A percentile compares a stretch with the other conserved stretches of the same genome.
These are phyloP conservation scores for Agaricus blazei DNA, from an alignment of 768 basidiomycete genomes.

Conservation along the genomic window DNA sequence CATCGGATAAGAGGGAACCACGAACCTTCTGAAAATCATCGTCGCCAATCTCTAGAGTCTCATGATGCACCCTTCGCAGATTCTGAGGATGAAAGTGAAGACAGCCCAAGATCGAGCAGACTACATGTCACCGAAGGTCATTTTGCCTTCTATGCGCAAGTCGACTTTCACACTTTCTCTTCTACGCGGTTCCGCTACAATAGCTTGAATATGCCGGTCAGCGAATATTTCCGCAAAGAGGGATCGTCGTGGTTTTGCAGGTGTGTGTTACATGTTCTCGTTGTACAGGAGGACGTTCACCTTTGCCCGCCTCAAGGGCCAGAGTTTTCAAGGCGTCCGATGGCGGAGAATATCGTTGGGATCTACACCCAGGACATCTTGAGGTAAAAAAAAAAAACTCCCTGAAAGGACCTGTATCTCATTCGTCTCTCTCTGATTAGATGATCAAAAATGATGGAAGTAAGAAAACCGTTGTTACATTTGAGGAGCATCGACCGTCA, in stretches of 20 bases:
- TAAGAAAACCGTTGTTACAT: constrained; percentile 15
- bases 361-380: constrained; percentile 18
- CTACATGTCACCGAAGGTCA: not conserved
- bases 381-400: not conserved
- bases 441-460: constrained; percentile 16
- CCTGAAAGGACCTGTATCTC: not conserved
- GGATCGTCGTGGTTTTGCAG: constrained; percentile 11
- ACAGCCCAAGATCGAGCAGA: not conserved
- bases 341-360: constrained; percentile 28
- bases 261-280: constrained; percentile 3
- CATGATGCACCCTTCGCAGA: not conserved
- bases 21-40: not conserved
- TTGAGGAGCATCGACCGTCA: constrained; percentile 10
- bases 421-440: not conserved
- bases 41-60: not conserved
- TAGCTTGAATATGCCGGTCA: not conserved
- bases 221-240: constrained; percentile 17
- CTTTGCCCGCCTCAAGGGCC: not conserved
- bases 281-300: not conserved
- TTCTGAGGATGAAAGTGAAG: not conserved
- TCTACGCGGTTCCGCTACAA: constrained; percentile 10
- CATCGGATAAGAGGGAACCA: not conserved
- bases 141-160: constrained; percentile 9
- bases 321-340: constrained; percentile 13
- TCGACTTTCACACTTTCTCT: constrained; percentile 12